Evolutionary conservation across 2,329 filamentous ascomycete genomes (phyloP), one percentile per base, ranked within the genome.

Genomic region (Nothopassalora personata): DNA sequence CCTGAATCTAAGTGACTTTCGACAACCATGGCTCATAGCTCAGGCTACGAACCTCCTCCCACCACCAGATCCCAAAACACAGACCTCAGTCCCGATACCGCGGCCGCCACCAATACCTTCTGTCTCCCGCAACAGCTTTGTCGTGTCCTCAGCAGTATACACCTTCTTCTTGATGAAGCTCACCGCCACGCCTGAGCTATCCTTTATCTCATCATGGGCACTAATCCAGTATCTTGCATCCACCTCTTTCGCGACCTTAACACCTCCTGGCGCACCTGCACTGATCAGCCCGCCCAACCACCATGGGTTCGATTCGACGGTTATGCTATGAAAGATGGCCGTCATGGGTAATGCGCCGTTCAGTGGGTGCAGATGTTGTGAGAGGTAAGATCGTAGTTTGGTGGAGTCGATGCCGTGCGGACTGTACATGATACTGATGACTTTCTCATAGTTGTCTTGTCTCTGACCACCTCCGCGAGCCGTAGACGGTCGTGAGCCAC

Each of bases 291-390:
- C 83, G 36, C 84, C 84, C 1, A 86, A 71, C 72, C 82, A 86
- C 81, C 83, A 86, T 0, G 83, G 82, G 48, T 83, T 84, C 19
- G 77, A 73, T 28, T 86, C 79, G 8, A 74, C 75, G 66, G 87
- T 83, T 72, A 88, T 85, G 55, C 81, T 83, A 69, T 89, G 86
- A 15, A 89, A 76, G 4, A 89, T 80, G 0, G 82, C 81, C 0
- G 83, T 87, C 18, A 89, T 74, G 0, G 85, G 86, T 2, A 87
- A 75, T 0, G 85, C 83, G 1, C 81, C 77, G 66, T 83, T 78
- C 1, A 64, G 45, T 6, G 75, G 70, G 1, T 83, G 74, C 3
- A 88, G 81, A 67, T 87, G 82, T 0, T 79, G 77, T 1, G 80
- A 78, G 5, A 80, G 78, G 67, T 86, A 89, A 6, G 81, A 74